phyloP scores from a whole-genome alignment of 2,329 filamentous ascomycete genomes.

The Chaetothyriales sp. region DNA sequence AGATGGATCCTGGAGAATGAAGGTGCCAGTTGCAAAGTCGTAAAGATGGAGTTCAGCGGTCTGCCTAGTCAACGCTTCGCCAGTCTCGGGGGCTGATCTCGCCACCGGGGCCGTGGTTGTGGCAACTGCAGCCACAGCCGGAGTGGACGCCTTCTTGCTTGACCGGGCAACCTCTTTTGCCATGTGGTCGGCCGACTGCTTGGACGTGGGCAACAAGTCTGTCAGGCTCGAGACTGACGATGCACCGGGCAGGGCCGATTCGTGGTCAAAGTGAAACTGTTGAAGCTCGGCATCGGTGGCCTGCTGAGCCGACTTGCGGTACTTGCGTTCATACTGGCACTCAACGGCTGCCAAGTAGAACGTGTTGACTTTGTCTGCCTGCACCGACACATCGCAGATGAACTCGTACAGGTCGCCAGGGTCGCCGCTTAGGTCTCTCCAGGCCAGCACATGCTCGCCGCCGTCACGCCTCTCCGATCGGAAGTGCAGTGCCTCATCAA shows the following conservation, averaged over 20 bases:
- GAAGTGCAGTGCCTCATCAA: conserved; percentile 85
- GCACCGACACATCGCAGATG: conserved; percentile 66
- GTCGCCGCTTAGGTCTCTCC: conserved; percentile 90
- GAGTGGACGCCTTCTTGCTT: conserved; percentile 20
- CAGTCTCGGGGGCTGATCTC: conserved; percentile 47
- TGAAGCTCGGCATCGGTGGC: conserved; percentile 68
- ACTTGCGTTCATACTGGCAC: conserved; percentile 97
- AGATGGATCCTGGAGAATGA: conserved; percentile 60
- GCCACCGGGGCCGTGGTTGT: conserved; percentile 45
- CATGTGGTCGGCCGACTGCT: conserved; percentile 30
- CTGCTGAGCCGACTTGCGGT: conserved; percentile 60
- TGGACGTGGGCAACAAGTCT: conserved; percentile 23
- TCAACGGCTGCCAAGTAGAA: conserved; percentile 74
- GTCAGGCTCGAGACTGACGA: conserved; percentile 40
- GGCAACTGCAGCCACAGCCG: conserved; percentile 21
- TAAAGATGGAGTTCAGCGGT: conserved; percentile 81
- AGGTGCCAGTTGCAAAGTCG: conserved; percentile 74
- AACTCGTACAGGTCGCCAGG: conserved; percentile 94
- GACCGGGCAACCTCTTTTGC: conserved; percentile 30
- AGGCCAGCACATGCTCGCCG: conserved; percentile 76
- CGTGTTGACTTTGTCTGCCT: conserved; percentile 54
- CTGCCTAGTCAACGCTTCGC: conserved; percentile 60
- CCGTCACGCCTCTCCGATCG: conserved; percentile 66
- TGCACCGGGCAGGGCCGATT: conserved; percentile 44
- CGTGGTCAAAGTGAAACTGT: conserved; percentile 62